Percentiles rank a stretch among this genome's conserved stretches.
These are phyloP conservation scores for Thalassiosira hispida DNA, from an alignment of 352 stramenopile genomes.

Conservation along the genomic window DNA sequence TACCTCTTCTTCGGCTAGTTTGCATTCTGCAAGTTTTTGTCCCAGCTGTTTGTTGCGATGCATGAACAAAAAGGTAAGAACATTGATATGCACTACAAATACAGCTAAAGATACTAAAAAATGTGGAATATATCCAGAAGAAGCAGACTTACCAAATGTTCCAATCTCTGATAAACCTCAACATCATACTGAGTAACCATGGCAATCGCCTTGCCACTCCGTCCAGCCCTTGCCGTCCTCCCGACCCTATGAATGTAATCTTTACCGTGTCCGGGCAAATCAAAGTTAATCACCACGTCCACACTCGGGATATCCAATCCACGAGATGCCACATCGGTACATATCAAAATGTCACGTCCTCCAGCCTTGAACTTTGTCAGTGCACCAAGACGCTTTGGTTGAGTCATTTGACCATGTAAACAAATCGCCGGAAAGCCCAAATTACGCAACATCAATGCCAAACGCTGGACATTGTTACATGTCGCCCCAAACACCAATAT, in stretches of 20 bases:
- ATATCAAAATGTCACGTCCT: slow-evolving; percentile 78
- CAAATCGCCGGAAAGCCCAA: slow-evolving; percentile 97
- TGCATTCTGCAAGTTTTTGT: slow-evolving; percentile 86
- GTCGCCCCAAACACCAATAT: slow-evolving; percentile 98
- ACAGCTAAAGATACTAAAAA: neutral
- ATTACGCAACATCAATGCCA: slow-evolving; percentile 97
- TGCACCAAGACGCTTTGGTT: slow-evolving; percentile 96
- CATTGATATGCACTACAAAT: neutral
- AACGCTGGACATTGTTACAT: slow-evolving; percentile 95
- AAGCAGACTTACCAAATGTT: slow-evolving; percentile 79
- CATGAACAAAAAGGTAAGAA: neutral
- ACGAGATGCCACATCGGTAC: slow-evolving; percentile 80
- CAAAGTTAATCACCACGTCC: slow-evolving; percentile 98
- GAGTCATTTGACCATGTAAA: slow-evolving; percentile 98
- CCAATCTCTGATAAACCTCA: slow-evolving; percentile 97
- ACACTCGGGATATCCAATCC: slow-evolving; percentile 97
- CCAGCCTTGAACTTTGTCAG: slow-evolving; percentile 98
- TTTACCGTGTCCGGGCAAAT: slow-evolving; percentile 97
- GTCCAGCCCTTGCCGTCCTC: slow-evolving; percentile 94
- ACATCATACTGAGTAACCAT: slow-evolving; percentile 99
- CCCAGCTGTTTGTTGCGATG: slow-evolving; percentile 71
- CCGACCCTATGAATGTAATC: slow-evolving; percentile 99
- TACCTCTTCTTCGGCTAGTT: slow-evolving; percentile 91
- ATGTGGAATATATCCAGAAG: too few species aligned
- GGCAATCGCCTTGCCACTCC: slow-evolving; percentile 93